phyloP scores from a whole-genome alignment of 768 basidiomycete genomes.

The Agaricus blazei region DNA sequence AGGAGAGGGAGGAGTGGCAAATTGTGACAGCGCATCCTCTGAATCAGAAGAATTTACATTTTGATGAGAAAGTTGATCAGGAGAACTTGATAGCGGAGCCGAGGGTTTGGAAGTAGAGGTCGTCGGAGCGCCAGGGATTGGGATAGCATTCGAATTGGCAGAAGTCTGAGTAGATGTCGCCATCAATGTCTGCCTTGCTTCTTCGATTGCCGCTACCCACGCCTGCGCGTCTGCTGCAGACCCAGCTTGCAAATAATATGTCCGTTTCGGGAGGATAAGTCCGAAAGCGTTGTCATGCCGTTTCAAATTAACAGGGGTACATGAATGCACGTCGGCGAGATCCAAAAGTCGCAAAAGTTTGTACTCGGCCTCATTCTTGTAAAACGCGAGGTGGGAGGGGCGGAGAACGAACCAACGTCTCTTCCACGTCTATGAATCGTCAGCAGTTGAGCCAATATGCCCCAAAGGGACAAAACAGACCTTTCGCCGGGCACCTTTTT shows the following conservation, averaged over 20 bases:
- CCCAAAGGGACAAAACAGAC: constrained; percentile 32
- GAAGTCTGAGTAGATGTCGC: constrained; percentile 59
- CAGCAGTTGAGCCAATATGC: neutral
- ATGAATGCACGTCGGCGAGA: constrained; percentile 84
- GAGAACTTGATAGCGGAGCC: constrained; percentile 40
- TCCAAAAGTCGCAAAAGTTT: constrained; percentile 85
- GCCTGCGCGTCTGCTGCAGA: constrained; percentile 64
- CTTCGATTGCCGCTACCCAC: constrained; percentile 84
- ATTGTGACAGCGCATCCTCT: constrained; percentile 44
- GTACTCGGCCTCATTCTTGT: constrained; percentile 95
- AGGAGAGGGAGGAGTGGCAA: neutral
- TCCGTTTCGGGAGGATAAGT: constrained; percentile 83
- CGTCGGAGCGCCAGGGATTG: constrained; percentile 13
- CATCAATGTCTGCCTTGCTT: constrained; percentile 60
- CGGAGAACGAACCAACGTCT: constrained; percentile 98
- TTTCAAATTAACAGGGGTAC: constrained; percentile 83
- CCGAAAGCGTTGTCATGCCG: constrained; percentile 87
- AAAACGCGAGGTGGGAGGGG: constrained; percentile 89
- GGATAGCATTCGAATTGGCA: constrained; percentile 48
- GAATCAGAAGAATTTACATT: constrained; percentile 74
- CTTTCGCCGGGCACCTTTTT: constrained; percentile 97
- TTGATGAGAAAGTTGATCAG: constrained; percentile 28
- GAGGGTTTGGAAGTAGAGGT: constrained; percentile 21
- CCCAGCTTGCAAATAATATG: constrained; percentile 86
- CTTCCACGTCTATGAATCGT: constrained; percentile 83